phyloP scores from a whole-genome alignment of 768 basidiomycete species.

The Mycena rebaudengoi region DNA sequence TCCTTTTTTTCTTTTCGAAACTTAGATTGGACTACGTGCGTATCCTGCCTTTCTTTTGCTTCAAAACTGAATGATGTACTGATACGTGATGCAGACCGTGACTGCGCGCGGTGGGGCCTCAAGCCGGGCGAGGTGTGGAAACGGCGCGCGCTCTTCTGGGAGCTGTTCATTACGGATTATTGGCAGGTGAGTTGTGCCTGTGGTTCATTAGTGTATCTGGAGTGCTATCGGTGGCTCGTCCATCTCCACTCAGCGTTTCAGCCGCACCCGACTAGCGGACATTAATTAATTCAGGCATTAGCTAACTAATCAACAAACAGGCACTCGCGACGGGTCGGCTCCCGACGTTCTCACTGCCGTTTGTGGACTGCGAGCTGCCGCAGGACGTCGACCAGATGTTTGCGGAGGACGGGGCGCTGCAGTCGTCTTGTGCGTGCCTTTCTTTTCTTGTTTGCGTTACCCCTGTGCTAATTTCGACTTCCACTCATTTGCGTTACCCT shows the following conservation, averaged over 20 bases:
- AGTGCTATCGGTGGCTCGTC: too few relatives aligned
- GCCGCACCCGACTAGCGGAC: not conserved
- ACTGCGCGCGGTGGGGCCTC: constrained; percentile 75
- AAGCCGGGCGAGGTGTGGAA: constrained; percentile 70
- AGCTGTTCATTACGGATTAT: constrained; percentile 74
- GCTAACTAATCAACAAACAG: constrained; percentile 44
- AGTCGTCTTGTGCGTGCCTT: constrained; percentile 67
- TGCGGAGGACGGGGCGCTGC: constrained; percentile 61
- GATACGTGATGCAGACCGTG: constrained; percentile 65
- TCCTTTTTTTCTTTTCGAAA: too few relatives aligned
- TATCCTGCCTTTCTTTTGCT: constrained; percentile 20
- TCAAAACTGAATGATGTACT: not conserved
- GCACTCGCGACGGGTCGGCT: constrained; percentile 74
- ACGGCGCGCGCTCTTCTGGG: constrained; percentile 75
- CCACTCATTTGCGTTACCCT: not conserved
- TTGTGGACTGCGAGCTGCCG: constrained; percentile 76
- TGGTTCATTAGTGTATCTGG: too few relatives aligned
- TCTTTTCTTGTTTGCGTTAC: too few relatives aligned
- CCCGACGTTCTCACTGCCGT: constrained; percentile 72
- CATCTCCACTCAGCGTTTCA: too few relatives aligned
- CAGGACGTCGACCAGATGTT: constrained; percentile 67
- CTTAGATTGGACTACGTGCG: constrained; percentile 75
- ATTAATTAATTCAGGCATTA: not conserved
- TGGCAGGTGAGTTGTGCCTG: constrained; percentile 74
- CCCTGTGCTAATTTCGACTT: constrained; percentile 1